Conservation (phyloP, 106 monocot species). For the Platanthera zijinensis region DNA sequence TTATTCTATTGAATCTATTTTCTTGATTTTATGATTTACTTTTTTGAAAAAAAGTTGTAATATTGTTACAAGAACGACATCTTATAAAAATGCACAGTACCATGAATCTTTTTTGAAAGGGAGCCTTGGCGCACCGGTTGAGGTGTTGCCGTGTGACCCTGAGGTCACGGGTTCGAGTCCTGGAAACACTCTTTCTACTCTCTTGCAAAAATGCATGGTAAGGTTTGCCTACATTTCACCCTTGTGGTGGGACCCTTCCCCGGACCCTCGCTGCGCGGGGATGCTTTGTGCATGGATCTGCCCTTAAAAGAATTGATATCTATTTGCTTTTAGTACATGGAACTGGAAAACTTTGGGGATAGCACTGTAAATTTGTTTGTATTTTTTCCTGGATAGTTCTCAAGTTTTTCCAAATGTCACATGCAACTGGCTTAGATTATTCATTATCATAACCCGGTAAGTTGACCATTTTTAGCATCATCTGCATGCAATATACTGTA, state of each 20-base stretch:
- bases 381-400: neutral
- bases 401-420: neutral
- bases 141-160: too few species aligned
- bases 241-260: too few species aligned
- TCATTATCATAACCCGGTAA: neutral
- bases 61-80: neutral
- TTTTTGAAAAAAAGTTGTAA: neutral
- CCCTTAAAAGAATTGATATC: neutral
- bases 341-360: conserved; percentile 5
- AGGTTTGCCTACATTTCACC: too few species aligned
- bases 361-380: neutral
- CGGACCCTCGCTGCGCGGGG: too few species aligned
- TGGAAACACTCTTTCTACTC: too few species aligned
- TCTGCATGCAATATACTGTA: neutral
- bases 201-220: too few species aligned
- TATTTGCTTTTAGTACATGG: neutral
- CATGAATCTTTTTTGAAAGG: too few species aligned
- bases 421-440: neutral
- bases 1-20: neutral
- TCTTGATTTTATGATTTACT: neutral
- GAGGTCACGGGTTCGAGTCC: too few species aligned
- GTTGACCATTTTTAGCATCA: neutral
- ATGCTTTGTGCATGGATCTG: too few species aligned
- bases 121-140: too few species aligned
- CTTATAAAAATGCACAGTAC: too few species aligned